Conservation (phyloP, 228 moss, liverwort and hornwort genomes). For the Sphagnum fallax region DNA sequence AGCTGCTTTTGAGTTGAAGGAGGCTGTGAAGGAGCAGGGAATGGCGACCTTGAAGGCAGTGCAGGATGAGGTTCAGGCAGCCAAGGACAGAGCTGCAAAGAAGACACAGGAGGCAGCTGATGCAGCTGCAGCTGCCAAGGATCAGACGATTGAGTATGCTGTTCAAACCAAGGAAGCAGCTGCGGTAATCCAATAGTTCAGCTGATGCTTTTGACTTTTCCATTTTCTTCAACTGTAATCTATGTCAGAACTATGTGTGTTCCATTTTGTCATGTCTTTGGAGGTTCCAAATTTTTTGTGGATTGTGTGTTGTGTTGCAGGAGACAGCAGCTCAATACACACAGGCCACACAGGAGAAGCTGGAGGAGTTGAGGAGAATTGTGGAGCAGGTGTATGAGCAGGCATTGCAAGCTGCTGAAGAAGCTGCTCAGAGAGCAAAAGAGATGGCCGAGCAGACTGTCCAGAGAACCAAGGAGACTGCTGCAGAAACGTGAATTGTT, state of each 20-base stretch:
- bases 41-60: slow-evolving; percentile 13
- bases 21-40: slow-evolving; percentile 32
- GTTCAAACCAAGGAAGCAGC: slow-evolving; percentile 12
- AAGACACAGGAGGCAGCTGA: slow-evolving; percentile 5
- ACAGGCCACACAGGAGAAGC: background rate
- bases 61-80: slow-evolving; percentile 24
- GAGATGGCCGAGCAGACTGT: background rate
- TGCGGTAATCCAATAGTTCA: background rate
- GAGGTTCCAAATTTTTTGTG: no score
- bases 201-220: no score
- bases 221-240: no score
- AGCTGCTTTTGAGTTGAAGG: slow-evolving; percentile 20
- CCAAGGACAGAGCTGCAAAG: slow-evolving; percentile 13
- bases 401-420: background rate
- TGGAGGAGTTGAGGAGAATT: background rate
- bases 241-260: no score
- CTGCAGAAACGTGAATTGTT: background rate
- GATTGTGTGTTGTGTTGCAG: background rate
- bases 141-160: background rate
- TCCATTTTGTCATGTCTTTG: no score
- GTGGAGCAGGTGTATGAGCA: background rate
- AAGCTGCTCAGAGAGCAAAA: background rate
- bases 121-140: slow-evolving; percentile 11
- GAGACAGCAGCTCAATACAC: background rate
- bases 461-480: slow-evolving; percentile 2